Conservation (phyloP, 495 filamentous ascomycete species). For the Hyaloscypha hepaticicola region DNA sequence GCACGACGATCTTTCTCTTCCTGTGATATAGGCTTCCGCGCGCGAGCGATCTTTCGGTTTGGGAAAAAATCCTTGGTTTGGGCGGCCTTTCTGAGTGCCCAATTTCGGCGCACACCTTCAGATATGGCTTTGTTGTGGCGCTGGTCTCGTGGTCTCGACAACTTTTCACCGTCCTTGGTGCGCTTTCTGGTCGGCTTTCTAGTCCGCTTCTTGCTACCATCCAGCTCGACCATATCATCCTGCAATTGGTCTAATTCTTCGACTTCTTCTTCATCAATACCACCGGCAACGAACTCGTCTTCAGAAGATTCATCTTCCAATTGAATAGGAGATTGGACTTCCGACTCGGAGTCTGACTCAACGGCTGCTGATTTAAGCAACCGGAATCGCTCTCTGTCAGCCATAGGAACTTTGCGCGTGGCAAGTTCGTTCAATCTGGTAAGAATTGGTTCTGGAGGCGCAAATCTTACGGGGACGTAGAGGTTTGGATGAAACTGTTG, state of each 20-base stretch:
- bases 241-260: not conserved
- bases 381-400: not conserved
- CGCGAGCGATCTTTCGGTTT: not conserved
- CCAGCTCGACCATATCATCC: not conserved
- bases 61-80: not conserved
- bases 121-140: slow-evolving; percentile 6
- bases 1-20: slow-evolving; percentile 16
- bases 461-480: slow-evolving; percentile 28
- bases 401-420: not conserved
- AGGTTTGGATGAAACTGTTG: slow-evolving; percentile 17
- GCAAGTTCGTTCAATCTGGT: slow-evolving; percentile 13
- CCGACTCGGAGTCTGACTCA: not conserved
- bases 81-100: slow-evolving; percentile 18
- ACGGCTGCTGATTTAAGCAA: not conserved
- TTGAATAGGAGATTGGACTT: not conserved
- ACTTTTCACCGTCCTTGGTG: not conserved
- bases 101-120: slow-evolving; percentile 19
- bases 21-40: slow-evolving; percentile 29
- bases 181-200: not conserved
- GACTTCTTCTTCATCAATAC: not conserved
- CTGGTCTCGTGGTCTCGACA: not conserved
- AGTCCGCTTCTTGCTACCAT: not conserved
- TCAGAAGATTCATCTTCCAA: not conserved
- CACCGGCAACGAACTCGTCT: not conserved
- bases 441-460: slow-evolving; percentile 19